Conservation (phyloP, 164 flowering plant genomes). For the Akebia trifoliata region DNA sequence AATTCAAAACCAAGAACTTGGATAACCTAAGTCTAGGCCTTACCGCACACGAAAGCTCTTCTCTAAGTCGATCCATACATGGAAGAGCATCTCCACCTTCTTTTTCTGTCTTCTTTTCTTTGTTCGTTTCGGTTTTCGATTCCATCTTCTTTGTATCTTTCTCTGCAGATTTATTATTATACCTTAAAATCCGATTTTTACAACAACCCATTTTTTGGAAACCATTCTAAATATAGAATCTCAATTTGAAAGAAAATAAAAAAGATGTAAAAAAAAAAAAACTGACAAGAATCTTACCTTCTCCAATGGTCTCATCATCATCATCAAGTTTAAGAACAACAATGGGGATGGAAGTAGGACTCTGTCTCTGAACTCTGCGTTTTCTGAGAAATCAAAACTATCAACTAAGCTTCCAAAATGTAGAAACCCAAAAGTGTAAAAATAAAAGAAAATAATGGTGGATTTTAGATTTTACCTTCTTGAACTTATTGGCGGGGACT, state of each 20-base stretch:
- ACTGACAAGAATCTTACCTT: too few species aligned
- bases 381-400: constrained; percentile 35
- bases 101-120: too few species aligned
- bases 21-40: not conserved
- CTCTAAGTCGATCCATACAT: constrained; percentile 67
- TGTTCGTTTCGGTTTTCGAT: too few species aligned
- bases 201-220: too few species aligned
- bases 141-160: too few species aligned
- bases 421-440: not conserved
- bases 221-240: too few species aligned
- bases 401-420: not conserved
- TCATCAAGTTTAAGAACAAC: constrained; percentile 32
- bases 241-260: too few species aligned
- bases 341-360: constrained; percentile 32
- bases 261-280: too few species aligned
- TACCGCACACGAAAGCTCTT: constrained; percentile 96
- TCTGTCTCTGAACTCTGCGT: constrained; percentile 39
- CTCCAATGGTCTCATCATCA: too few species aligned
- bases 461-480: constrained; percentile 51
- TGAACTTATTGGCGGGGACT: constrained; percentile 50
- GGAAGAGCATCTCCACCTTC: too few species aligned
- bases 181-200: too few species aligned
- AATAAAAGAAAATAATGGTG: not conserved
- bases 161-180: too few species aligned
- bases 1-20: not conserved